Conservation (phyloP, 225 moss, liverwort and hornwort genomes). For the Pseudoscleropodium purum region DNA sequence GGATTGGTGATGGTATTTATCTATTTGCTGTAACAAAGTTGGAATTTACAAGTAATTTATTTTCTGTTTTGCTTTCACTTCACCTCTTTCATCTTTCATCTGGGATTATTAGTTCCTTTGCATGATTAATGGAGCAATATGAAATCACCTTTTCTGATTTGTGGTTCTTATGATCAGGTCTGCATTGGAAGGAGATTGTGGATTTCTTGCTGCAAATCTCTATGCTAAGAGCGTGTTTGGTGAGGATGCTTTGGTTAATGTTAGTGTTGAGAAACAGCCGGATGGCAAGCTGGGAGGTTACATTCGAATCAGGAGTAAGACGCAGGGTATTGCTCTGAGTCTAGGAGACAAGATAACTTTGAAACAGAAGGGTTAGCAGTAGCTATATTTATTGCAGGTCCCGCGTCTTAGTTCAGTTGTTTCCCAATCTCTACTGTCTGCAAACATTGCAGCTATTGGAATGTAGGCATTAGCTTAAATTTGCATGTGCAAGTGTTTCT, state of each 20-base stretch:
- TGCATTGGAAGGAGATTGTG: constrained; percentile 90
- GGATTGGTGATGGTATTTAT: background rate
- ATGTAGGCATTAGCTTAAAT: constrained; percentile 7
- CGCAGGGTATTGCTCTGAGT: constrained; percentile 94
- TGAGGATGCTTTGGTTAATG: constrained; percentile 94
- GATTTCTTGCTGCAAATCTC: constrained; percentile 90
- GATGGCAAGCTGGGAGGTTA: constrained; percentile 89
- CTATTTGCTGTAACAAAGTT: background rate
- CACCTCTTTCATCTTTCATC: background rate
- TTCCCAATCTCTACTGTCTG: background rate
- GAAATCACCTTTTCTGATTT: background rate
- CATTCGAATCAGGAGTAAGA: constrained; percentile 98
- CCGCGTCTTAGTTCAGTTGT: background rate
- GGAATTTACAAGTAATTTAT: background rate
- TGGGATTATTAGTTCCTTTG: background rate
- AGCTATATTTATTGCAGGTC: background rate
- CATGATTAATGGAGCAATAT: background rate
- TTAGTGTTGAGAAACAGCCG: constrained; percentile 93
- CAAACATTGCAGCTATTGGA: constrained; percentile 15
- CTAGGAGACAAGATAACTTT: constrained; percentile 97
- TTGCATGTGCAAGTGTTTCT: constrained; percentile 12
- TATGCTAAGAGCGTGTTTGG: constrained; percentile 98
- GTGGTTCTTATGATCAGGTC: constrained; percentile 43
- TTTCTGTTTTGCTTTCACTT: background rate
- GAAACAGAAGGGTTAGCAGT: constrained; percentile 75